Percentiles rank a stretch among this genome's conserved stretches.
These are phyloP conservation scores for Trichomonas vaginalis DNA, from an alignment of 208 protist genomes.

Conservation along the genomic window DNA sequence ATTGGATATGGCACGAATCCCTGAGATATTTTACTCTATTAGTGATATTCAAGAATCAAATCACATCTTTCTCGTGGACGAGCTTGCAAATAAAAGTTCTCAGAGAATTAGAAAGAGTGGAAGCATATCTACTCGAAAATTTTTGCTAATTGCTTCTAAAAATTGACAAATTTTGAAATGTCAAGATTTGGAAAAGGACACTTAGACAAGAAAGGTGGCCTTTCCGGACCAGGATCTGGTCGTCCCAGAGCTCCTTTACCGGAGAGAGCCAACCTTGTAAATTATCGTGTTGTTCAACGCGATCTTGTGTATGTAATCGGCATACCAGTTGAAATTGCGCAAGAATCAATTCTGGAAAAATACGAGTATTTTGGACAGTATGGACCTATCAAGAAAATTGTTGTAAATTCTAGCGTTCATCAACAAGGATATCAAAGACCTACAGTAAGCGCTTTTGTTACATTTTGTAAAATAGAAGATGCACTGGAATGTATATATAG, in stretches of 20 bases:
- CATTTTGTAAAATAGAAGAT: slow-evolving; percentile 37
- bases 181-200: not conserved
- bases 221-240: not conserved
- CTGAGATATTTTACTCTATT: too few relatives aligned
- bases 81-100: too few relatives aligned
- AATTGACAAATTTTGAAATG: not conserved
- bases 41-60: too few relatives aligned
- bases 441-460: slow-evolving; percentile 40
- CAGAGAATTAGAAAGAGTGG: too few relatives aligned
- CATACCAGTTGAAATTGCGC: slow-evolving; percentile 45
- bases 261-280: not conserved
- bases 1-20: too few relatives aligned
- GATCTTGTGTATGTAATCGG: slow-evolving; percentile 66
- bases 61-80: too few relatives aligned
- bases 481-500: slow-evolving; percentile 43
- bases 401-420: slow-evolving; percentile 48
- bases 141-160: too few relatives aligned
- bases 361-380: slow-evolving; percentile 61
- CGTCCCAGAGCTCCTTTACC: not conserved
- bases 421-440: not conserved
- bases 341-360: slow-evolving; percentile 45
- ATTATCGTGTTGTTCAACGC: slow-evolving; percentile 55
- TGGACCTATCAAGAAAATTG: slow-evolving; percentile 56
- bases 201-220: not conserved
- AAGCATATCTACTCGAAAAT: too few relatives aligned